phyloP scores from a whole-genome alignment of 202 grass and related monocot species.

The Sporobolus alterniflorus region DNA sequence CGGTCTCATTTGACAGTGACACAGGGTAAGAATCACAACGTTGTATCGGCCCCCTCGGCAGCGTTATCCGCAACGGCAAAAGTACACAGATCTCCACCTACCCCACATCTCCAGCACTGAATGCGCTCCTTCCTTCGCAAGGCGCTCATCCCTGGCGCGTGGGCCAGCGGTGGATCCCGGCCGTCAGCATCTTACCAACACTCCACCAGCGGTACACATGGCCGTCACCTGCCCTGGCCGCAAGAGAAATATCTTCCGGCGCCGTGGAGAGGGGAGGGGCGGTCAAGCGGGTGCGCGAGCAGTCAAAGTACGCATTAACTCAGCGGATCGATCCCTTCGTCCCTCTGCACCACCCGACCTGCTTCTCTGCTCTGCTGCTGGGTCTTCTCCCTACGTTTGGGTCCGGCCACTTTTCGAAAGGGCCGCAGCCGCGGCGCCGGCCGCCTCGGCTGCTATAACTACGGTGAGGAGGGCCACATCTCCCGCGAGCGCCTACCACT shows the following conservation, averaged over 20 bases:
- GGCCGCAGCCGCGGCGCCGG: background rate
- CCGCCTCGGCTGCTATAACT: conserved; percentile 33
- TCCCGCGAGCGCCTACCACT: conserved; percentile 31
- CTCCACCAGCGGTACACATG: background rate
- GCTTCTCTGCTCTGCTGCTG: background rate
- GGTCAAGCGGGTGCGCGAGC: background rate
- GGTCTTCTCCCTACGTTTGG: too few relatives aligned
- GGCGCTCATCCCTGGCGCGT: background rate
- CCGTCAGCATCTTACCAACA: background rate
- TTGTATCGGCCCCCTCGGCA: background rate
- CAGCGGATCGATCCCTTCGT: background rate
- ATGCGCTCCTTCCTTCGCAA: background rate
- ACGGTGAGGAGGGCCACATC: conserved; percentile 36
- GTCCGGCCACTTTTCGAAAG: too few relatives aligned
- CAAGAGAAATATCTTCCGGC: background rate
- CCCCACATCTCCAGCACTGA: background rate
- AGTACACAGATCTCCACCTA: background rate
- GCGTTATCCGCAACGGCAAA: background rate
- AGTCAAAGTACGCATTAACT: background rate
- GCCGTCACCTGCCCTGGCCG: background rate
- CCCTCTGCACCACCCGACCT: background rate
- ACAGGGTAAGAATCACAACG: fast-evolving
- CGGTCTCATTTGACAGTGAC: background rate
- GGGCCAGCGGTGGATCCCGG: background rate
- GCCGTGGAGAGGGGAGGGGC: background rate